Conservation (phyloP, 805 yeast genomes). For the Saccharomycopsis sp. region DNA sequence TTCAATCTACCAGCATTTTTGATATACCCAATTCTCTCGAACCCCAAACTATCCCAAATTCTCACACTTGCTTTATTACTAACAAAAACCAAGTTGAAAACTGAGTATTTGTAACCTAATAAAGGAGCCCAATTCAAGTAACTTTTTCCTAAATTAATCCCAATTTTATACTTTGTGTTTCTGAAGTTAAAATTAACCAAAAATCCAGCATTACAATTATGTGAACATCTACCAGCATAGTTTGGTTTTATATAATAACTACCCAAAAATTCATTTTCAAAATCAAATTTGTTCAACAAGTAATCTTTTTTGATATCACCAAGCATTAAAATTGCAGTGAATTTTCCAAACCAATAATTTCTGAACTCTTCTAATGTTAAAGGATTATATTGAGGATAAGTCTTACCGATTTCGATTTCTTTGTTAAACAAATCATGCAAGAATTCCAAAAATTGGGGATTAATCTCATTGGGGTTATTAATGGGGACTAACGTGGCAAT, state of each 20-base stretch:
- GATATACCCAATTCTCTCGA: conserved; percentile 65
- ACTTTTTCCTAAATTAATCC: conserved; percentile 54
- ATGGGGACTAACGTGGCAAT: too few species aligned
- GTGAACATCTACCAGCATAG: conserved; percentile 75
- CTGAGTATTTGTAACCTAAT: conserved; percentile 72
- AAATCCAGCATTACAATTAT: conserved; percentile 83
- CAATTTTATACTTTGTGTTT: conserved; percentile 49
- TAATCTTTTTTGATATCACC: conserved; percentile 27
- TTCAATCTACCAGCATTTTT: conserved; percentile 66
- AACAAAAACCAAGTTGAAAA: conserved; percentile 79
- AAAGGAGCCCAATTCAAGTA: conserved; percentile 67
- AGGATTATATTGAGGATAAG: conserved; percentile 52
- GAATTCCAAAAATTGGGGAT: conserved; percentile 34
- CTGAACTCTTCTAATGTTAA: conserved; percentile 39
- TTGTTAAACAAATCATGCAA: conserved; percentile 45
- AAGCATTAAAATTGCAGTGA: conserved; percentile 50
- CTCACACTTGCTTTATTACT: conserved; percentile 64
- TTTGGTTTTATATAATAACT: conserved; percentile 80
- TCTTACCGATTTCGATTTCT: conserved; percentile 62
- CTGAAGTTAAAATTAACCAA: conserved; percentile 50
- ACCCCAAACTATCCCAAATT: conserved; percentile 81
- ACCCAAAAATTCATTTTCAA: conserved; percentile 50
- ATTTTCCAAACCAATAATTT: conserved; percentile 59
- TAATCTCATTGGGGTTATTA: too few species aligned
- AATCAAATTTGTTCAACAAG: conserved; percentile 27